phyloP scores from a whole-genome alignment of 2,329 filamentous ascomycete species.

The Cercospora citrullina region DNA sequence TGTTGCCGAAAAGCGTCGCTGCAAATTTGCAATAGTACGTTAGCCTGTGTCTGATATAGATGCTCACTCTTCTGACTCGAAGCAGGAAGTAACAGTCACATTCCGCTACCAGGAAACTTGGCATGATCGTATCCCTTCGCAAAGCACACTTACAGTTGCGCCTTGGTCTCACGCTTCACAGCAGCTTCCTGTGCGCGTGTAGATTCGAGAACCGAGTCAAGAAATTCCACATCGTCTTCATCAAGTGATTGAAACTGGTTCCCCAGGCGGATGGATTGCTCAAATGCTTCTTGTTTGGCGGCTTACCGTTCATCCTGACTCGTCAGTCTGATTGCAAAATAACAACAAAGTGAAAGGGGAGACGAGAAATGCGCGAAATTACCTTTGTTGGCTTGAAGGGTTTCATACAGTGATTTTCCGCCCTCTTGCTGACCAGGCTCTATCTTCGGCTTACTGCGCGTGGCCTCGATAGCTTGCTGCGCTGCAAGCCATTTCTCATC shows the following conservation, averaged over 20 bases:
- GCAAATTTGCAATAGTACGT: background rate
- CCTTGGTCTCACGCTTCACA: constrained; percentile 58
- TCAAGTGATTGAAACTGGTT: constrained; percentile 78
- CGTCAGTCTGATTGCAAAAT: constrained; percentile 28
- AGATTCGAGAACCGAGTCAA: constrained; percentile 61
- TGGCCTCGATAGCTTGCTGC: constrained; percentile 63
- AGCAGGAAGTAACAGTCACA: background rate
- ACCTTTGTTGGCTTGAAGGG: constrained; percentile 82
- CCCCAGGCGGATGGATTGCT: constrained; percentile 67
- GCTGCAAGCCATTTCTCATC: constrained; percentile 58
- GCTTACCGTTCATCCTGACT: constrained; percentile 48
- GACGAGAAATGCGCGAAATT: constrained; percentile 16
- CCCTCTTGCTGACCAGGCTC: constrained; percentile 52
- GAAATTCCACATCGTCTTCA: constrained; percentile 75
- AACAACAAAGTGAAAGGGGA: background rate
- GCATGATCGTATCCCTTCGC: background rate
- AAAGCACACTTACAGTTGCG: constrained; percentile 47
- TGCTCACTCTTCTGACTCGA: background rate
- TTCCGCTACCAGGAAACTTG: background rate
- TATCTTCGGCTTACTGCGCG: constrained; percentile 56
- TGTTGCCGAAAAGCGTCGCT: constrained; percentile 57
- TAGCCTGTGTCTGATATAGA: background rate
- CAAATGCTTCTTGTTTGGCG: constrained; percentile 79
- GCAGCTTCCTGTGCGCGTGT: constrained; percentile 58
- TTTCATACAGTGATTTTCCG: constrained; percentile 69